phyloP scores from a whole-genome alignment of 768 basidiomycete genomes.

The Chiua virens region DNA sequence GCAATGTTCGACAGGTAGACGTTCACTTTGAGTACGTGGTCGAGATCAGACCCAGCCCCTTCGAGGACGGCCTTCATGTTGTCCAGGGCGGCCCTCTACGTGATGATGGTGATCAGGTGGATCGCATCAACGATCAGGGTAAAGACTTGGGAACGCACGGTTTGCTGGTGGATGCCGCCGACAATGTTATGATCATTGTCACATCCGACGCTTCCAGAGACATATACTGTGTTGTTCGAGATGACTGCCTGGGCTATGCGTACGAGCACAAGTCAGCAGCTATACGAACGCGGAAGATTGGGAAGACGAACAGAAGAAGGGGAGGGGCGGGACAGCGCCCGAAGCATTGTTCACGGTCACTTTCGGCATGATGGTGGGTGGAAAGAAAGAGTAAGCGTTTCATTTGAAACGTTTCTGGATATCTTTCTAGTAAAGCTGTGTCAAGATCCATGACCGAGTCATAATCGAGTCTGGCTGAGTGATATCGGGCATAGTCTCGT shows the following conservation, averaged over 20 bases:
- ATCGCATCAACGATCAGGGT: background rate
- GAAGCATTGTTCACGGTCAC: background rate
- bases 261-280: background rate
- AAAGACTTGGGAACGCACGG: conserved; percentile 26
- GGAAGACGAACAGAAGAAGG: background rate
- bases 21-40: conserved; percentile 41
- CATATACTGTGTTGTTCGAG: conserved; percentile 28
- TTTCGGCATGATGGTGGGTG: background rate
- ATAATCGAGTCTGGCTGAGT: too few species aligned
- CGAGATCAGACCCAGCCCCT: conserved; percentile 38
- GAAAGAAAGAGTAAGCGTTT: background rate
- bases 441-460: too few species aligned
- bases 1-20: conserved; percentile 38
- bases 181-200: conserved; percentile 31
- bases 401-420: background rate
- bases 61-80: conserved; percentile 39
- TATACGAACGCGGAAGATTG: background rate
- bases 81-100: conserved; percentile 37
- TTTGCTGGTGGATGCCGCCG: conserved; percentile 39
- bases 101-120: background rate
- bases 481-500: too few species aligned
- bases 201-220: conserved; percentile 42
- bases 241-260: conserved; percentile 1
- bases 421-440: background rate
- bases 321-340: background rate